These are phyloP conservation scores for Helicosporidium sp. DNA, from an alignment of 139 green algal genomes.

Conservation along the genomic window DNA sequence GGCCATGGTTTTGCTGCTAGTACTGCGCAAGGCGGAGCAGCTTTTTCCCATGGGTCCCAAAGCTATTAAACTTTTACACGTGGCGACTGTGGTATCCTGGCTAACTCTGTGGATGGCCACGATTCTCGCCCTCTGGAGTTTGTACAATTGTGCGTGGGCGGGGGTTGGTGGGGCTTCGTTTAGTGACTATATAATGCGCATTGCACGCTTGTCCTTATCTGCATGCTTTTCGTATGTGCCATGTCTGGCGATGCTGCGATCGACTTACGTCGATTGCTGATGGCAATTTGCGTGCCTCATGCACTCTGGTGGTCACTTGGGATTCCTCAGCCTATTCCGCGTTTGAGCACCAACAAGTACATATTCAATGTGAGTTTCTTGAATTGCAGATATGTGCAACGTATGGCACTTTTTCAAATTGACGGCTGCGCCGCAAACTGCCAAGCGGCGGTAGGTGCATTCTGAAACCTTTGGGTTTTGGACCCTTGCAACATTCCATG, in stretches of 20 bases:
- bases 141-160: conserved; percentile 8
- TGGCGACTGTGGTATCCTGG: conserved; percentile 3
- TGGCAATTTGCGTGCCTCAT: background rate
- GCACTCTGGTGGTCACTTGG: too few species aligned
- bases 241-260: too few species aligned
- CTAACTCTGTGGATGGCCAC: conserved; percentile 30
- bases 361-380: background rate
- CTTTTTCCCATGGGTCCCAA: background rate
- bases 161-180: too few species aligned
- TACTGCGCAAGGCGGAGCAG: conserved; percentile 26
- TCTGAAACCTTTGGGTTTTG: too few species aligned
- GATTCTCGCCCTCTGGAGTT: conserved; percentile 26
- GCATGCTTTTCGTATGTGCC: too few species aligned
- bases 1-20: conserved; percentile 42
- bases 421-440: background rate
- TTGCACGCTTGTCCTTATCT: too few species aligned
- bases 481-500: too few species aligned
- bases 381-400: background rate
- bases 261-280: background rate
- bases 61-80: background rate
- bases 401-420: background rate
- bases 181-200: too few species aligned
- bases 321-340: too few species aligned
- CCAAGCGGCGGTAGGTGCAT: too few species aligned
- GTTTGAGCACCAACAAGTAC: too few species aligned